A percentile compares a stretch with the other conserved stretches of the same genome.
Conservation (phyloP, 164 flowering plant species). For the Chloranthus sessilifolius region DNA sequence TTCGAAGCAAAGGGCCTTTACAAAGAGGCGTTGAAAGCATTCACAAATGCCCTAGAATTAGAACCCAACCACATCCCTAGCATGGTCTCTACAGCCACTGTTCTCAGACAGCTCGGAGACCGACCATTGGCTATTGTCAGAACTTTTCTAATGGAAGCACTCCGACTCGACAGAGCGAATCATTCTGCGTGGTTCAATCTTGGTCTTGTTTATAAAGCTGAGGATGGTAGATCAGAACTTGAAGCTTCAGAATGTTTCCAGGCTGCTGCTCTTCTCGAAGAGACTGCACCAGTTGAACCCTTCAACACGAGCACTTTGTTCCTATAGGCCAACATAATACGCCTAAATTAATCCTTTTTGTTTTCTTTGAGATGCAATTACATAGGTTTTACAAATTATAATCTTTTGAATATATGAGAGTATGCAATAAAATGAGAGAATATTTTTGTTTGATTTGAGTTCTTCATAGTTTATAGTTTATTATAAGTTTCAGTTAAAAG, state of each 20-base stretch:
- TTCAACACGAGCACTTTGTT: no score
- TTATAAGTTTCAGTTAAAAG: no score
- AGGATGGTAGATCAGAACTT: conserved; percentile 32
- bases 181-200: conserved; percentile 79
- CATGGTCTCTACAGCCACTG: conserved; percentile 57
- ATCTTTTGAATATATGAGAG: no score
- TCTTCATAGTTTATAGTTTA: no score
- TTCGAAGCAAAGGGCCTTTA: conserved; percentile 58
- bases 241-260: conserved; percentile 83
- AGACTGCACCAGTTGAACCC: conserved; percentile 81
- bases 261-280: conserved; percentile 77
- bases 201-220: conserved; percentile 58
- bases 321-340: no score
- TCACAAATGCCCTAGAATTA: conserved; percentile 57
- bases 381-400: no score
- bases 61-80: conserved; percentile 78
- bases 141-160: conserved; percentile 66
- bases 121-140: conserved; percentile 45
- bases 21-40: conserved; percentile 61
- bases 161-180: conserved; percentile 70
- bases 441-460: no score
- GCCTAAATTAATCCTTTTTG: no score
- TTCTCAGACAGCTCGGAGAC: conserved; percentile 42
- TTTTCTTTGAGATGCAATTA: no score
- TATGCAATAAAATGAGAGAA: no score